These are phyloP conservation scores for Circinella minor DNA, from an alignment of 371 early-diverging fungal genomes.

Conservation along the genomic window DNA sequence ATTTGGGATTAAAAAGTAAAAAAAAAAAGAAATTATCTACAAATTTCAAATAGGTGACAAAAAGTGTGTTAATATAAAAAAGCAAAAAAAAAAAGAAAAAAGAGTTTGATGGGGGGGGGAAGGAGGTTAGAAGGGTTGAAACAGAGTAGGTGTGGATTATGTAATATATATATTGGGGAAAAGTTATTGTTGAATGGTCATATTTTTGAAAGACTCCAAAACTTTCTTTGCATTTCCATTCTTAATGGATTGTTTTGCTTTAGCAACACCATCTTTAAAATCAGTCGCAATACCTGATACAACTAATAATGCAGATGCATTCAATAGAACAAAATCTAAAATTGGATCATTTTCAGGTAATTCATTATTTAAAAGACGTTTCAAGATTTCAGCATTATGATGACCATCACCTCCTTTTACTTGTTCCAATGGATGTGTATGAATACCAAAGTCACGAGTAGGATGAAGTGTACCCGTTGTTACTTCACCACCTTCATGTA, in stretches of 20 bases:
- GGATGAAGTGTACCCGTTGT: conserved; percentile 74
- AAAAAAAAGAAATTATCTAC: too few relatives aligned
- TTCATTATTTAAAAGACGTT: conserved; percentile 65
- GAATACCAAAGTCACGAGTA: conserved; percentile 82
- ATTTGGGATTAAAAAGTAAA: too few relatives aligned
- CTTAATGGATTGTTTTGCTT: conserved; percentile 77
- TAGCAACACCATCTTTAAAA: conserved; percentile 77
- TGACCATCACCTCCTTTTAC: conserved; percentile 83
- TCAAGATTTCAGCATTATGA: conserved; percentile 77
- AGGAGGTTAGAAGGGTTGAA: background rate
- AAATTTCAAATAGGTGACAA: too few relatives aligned
- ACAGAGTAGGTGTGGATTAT: background rate
- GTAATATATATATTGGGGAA: background rate
- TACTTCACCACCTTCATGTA: conserved; percentile 63
- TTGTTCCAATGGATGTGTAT: conserved; percentile 68
- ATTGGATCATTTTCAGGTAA: conserved; percentile 71
- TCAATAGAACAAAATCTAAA: conserved; percentile 90
- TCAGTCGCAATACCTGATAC: conserved; percentile 79
- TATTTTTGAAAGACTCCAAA: conserved; percentile 66
- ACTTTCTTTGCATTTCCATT: conserved; percentile 71
- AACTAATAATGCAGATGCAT: conserved; percentile 84
- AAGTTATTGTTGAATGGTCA: conserved; percentile 30
- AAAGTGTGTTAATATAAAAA: too few relatives aligned
- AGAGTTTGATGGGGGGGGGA: too few relatives aligned
- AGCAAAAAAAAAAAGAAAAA: too few relatives aligned